Conservation (phyloP, 2,329 filamentous ascomycete species). For the Emergomyces orientalis region DNA sequence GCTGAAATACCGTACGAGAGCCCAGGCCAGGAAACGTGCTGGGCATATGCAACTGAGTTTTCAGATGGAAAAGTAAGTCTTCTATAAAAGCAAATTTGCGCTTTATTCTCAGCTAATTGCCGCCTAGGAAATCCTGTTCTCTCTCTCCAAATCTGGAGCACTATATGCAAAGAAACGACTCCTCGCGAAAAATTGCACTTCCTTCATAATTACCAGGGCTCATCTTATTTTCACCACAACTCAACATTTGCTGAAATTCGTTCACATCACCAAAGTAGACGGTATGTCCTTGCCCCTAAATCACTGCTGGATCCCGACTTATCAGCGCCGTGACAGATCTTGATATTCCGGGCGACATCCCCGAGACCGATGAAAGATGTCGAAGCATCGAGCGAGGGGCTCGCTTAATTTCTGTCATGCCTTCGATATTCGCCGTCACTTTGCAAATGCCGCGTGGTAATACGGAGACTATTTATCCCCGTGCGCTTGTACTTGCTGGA, state of each 20-base stretch:
- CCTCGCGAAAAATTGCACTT: conserved; percentile 81
- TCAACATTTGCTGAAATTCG: conserved; percentile 87
- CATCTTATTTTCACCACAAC: conserved; percentile 90
- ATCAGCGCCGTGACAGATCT: conserved; percentile 49
- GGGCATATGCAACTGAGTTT: conserved; percentile 30
- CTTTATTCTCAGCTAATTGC: conserved; percentile 14
- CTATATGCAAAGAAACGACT: conserved; percentile 68
- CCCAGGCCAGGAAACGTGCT: conserved; percentile 30
- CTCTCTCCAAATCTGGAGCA: conserved; percentile 65
- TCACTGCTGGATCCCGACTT: conserved; percentile 6
- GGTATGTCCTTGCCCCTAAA: conserved; percentile 40
- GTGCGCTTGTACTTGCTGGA: conserved; percentile 83
- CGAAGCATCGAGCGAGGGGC: conserved; percentile 85
- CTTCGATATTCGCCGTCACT: conserved; percentile 73
- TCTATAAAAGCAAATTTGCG: background rate
- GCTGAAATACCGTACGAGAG: conserved; percentile 17
- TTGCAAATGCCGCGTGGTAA: conserved; percentile 96
- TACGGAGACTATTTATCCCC: conserved; percentile 85
- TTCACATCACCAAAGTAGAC: conserved; percentile 62
- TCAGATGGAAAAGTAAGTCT: conserved; percentile 33
- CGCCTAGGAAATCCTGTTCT: conserved; percentile 44
- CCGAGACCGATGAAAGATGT: conserved; percentile 84
- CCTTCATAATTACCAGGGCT: conserved; percentile 68
- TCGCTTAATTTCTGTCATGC: conserved; percentile 77
- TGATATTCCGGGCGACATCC: conserved; percentile 75